Percentiles rank a stretch among this genome's conserved stretches.
Conservation (phyloP, 805 yeast genomes). For the Hanseniaspora lachancei region DNA sequence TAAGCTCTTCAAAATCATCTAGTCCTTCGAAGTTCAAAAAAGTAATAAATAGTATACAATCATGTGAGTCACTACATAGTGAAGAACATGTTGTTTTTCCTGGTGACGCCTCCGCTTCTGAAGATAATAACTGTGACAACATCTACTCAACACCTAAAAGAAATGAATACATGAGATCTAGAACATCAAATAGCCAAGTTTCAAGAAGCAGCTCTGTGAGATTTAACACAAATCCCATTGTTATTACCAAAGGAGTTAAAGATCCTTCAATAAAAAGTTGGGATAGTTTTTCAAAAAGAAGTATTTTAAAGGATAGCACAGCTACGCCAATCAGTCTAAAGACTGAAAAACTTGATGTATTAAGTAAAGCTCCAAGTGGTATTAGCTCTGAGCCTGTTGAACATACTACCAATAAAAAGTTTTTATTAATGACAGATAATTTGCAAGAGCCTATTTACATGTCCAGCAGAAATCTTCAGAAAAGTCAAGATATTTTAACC, state of each 20-base stretch:
- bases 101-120: neutral
- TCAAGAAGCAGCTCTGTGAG: constrained; percentile 6
- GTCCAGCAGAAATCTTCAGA: neutral
- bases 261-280: neutral
- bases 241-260: neutral
- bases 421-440: neutral
- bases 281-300: neutral
- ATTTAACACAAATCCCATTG: neutral
- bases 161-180: neutral
- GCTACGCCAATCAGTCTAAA: neutral
- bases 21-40: neutral
- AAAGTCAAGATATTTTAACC: neutral
- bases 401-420: neutral
- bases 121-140: neutral
- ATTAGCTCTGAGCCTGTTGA: neutral
- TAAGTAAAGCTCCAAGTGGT: neutral
- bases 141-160: neutral
- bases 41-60: neutral
- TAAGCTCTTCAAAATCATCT: neutral
- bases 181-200: neutral
- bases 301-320: neutral
- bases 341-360: neutral
- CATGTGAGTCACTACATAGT: neutral
- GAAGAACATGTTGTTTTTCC: neutral
- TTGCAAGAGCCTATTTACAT: neutral